Base-by-base conservation (phyloP, 176 grass and related monocot genomes). In the Cymbopogon citratus region DNA sequence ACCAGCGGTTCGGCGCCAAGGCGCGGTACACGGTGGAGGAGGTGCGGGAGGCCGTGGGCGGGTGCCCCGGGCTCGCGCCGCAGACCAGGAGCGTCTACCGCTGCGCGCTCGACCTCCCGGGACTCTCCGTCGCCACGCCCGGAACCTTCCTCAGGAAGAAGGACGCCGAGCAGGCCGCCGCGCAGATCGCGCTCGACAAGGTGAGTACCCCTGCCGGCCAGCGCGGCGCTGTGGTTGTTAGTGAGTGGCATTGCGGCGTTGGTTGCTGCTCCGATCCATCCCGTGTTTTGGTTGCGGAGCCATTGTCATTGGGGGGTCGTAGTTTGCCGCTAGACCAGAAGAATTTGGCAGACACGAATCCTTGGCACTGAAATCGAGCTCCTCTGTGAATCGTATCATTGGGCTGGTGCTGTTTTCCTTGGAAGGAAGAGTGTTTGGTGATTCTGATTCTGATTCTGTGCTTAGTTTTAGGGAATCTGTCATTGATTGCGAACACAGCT, bases 111-210 rank as follows among this genome's bases (percentile, higher is more conserved):
- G 82, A 98, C 39, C 84, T 98, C 33, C 90, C 88, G 9, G 92
- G 68, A 31, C 81, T 98, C 73, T 87, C 88, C 48, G 87, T 98
- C 39, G 68, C 90, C 82, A 86, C 87, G 63, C 92, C 92, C 3
- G 95, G 86, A 29, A 87, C 62, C 33, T 93, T 93, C 78, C 35
- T 86, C 69, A 82, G 85, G 79, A 95, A 98, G 90, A 98, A 98
- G 87, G 92, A 98, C 34, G 92, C 95, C 7, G 92, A 98, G 78
- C 95, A 98, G 85, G 81, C 90, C 43, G 95, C 95, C 9, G 92
- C 95, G 38, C 89, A 91, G 83, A 93, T 98, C 45, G 95, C 95
- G 63, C 63, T 98, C 71, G 95, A 98, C 39, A 95, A 93, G 90
- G 92, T 98, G 72, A 73, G 69, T n/a, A n/a, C n/a, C n/a, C n/a